Percentiles rank a stretch among this genome's conserved stretches.
These are phyloP conservation scores for Erysimum pusillum DNA, from an alignment of 441 rosid genomes.

Conservation along the genomic window DNA sequence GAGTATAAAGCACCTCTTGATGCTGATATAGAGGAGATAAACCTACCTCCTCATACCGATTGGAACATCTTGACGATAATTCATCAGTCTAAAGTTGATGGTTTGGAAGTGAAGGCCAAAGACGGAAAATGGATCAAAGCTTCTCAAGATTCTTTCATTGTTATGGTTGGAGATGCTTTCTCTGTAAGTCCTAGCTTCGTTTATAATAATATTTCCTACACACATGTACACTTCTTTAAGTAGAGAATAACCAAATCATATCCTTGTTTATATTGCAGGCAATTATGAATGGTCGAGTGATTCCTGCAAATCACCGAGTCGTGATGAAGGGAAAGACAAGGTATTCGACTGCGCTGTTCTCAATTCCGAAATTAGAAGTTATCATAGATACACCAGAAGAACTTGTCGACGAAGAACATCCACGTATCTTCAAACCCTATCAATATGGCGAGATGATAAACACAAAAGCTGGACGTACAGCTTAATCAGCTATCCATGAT, in stretches of 20 bases:
- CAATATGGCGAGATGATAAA: conserved; percentile 36
- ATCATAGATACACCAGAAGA: conserved; percentile 63
- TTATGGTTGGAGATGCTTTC: conserved; percentile 71
- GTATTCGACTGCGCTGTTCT: conserved; percentile 65
- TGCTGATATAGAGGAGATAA: conserved; percentile 44
- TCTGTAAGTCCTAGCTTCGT: conserved; percentile 48
- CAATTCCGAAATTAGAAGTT: conserved; percentile 57
- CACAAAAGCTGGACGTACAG: conserved; percentile 41
- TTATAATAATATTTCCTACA: neutral
- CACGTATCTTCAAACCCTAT: conserved; percentile 63
- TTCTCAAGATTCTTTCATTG: conserved; percentile 61
- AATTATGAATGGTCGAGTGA: conserved; percentile 43
- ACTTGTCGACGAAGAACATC: conserved; percentile 48
- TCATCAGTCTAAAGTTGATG: conserved; percentile 68
- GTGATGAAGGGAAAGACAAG: conserved; percentile 64
- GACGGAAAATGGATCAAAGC: conserved; percentile 63
- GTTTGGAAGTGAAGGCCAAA: conserved; percentile 60
- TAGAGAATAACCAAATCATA: neutral
- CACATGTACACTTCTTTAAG: neutral
- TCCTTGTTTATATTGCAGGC: conserved; percentile 31
- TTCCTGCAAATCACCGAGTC: conserved; percentile 55
- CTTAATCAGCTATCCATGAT: conserved; percentile 30
- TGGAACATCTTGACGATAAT: conserved; percentile 68
- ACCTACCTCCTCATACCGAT: conserved; percentile 65
- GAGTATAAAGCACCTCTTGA: conserved; percentile 63